Percentiles rank a stretch among this genome's conserved stretches.
Evolutionary conservation across 495 filamentous ascomycete genomes (phyloP).

Genomic region (Penicillium atrosanguineum): DNA sequence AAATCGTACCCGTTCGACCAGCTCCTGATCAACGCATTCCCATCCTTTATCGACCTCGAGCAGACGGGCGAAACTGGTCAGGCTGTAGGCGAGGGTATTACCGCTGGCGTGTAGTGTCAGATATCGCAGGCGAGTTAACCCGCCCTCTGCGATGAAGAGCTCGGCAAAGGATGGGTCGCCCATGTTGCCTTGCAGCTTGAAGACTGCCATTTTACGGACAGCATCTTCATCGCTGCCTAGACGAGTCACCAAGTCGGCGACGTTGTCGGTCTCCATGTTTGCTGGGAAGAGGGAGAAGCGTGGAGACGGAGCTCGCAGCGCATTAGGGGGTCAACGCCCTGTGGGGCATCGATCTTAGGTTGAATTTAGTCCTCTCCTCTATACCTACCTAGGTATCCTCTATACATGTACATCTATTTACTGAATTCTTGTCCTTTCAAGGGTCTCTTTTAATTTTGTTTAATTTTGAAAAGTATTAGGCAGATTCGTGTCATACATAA

Average conservation of each 20-base stretch:
- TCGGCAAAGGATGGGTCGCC: conserved; percentile 97
- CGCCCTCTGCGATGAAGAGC: conserved; percentile 87
- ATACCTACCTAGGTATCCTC: too few species aligned
- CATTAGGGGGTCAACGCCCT: conserved; percentile 10
- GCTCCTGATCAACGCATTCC: conserved; percentile 70
- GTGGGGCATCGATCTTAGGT: conserved; percentile 9
- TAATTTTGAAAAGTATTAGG: neutral
- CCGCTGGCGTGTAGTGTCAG: conserved; percentile 80
- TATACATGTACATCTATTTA: too few species aligned
- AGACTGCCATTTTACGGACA: conserved; percentile 97
- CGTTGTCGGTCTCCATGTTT: conserved; percentile 56
- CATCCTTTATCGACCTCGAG: conserved; percentile 97
- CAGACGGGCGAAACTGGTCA: conserved; percentile 80
- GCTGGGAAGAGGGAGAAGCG: neutral
- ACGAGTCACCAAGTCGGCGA: conserved; percentile 65
- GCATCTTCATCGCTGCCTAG: conserved; percentile 80
- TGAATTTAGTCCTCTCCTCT: neutral
- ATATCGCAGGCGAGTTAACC: conserved; percentile 73
- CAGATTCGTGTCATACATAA: neutral
- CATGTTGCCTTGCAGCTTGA: conserved; percentile 92
- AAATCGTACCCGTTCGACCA: conserved; percentile 62
- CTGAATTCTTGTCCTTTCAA: too few species aligned
- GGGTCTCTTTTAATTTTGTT: neutral
- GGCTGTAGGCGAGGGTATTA: conserved; percentile 91
- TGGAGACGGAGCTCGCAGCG: conserved; percentile 7